These are phyloP conservation scores for Candida xyloterini DNA, from an alignment of 805 yeast genomes.

Conservation along the genomic window DNA sequence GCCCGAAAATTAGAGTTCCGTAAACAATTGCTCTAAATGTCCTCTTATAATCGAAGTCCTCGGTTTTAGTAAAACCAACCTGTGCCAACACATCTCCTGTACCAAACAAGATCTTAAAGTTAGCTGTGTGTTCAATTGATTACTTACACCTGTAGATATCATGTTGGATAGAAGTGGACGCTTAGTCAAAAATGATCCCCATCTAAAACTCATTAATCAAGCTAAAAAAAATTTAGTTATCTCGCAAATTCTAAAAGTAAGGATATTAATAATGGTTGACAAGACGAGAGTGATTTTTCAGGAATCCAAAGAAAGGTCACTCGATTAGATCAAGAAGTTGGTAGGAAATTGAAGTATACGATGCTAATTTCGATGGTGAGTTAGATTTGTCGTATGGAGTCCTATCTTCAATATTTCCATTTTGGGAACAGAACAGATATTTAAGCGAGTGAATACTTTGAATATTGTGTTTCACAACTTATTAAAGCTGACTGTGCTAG, in stretches of 20 bases:
- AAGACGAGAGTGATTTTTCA: not conserved
- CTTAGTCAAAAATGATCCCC: not conserved
- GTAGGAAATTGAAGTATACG: no score
- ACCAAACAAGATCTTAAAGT: constrained; percentile 44
- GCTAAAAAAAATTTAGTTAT: constrained; percentile 2
- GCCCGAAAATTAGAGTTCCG: constrained; percentile 74
- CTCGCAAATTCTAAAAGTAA: not conserved
- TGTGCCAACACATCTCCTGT: constrained; percentile 79
- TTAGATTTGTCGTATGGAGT: not conserved
- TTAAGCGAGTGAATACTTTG: not conserved
- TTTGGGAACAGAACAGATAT: constrained; percentile 12
- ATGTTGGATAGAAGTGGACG: constrained; percentile 36
- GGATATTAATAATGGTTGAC: not conserved
- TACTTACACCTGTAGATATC: constrained; percentile 43
- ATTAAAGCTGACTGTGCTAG: not conserved
- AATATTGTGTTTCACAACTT: no score
- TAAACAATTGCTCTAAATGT: constrained; percentile 64
- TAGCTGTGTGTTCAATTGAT: not conserved
- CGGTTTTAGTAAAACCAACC: constrained; percentile 37
- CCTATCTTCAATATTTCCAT: constrained; percentile 21
- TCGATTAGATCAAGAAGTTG: no score
- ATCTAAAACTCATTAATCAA: constrained; percentile 1
- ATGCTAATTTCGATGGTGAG: not conserved
- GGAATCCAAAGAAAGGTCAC: not conserved
- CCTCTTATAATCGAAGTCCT: constrained; percentile 47